phyloP scores from a whole-genome alignment of 352 stramenopile species.

The Pythium brachiatum region DNA sequence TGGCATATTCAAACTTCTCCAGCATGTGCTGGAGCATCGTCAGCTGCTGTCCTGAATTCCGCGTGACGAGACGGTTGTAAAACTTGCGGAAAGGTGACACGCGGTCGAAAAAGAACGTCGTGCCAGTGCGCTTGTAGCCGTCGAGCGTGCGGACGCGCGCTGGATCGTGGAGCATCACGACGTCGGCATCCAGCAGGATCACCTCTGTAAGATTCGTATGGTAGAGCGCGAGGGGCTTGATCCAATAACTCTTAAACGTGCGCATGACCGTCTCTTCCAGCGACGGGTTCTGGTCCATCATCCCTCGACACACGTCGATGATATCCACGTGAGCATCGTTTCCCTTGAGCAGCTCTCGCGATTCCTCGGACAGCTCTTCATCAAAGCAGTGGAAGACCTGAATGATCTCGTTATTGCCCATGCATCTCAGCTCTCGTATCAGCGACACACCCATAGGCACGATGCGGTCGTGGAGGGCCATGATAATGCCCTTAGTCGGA shows the following conservation, averaged over 20 bases:
- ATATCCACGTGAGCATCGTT: conserved; percentile 50
- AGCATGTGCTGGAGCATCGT: conserved; percentile 47
- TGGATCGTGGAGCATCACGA: conserved; percentile 45
- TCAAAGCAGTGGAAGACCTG: conserved; percentile 44
- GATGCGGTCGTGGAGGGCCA: conserved; percentile 54
- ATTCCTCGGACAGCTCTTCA: conserved; percentile 43
- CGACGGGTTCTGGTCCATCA: conserved; percentile 23
- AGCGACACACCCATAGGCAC: conserved; percentile 58
- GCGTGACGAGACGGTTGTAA: conserved; percentile 32
- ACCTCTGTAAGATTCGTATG: conserved; percentile 53
- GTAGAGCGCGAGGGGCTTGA: conserved; percentile 64
- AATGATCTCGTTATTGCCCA: conserved; percentile 38
- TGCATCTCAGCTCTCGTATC: conserved; percentile 49
- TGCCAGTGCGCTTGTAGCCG: conserved; percentile 50
- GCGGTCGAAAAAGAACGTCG: conserved; percentile 74
- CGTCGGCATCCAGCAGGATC: conserved; percentile 61
- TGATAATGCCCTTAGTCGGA: conserved; percentile 36
- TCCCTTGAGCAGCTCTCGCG: conserved; percentile 34
- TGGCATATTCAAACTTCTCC: conserved; percentile 53
- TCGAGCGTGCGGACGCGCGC: conserved; percentile 34
- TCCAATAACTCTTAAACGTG: conserved; percentile 62
- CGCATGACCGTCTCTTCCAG: conserved; percentile 25
- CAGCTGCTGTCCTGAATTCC: conserved; percentile 19
- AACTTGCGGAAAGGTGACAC: conserved; percentile 48
- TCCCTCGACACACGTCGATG: conserved; percentile 53